Evolutionary conservation across 78 protist genomes (phyloP).

Genomic region (Dictyostelium citrinum): DNA sequence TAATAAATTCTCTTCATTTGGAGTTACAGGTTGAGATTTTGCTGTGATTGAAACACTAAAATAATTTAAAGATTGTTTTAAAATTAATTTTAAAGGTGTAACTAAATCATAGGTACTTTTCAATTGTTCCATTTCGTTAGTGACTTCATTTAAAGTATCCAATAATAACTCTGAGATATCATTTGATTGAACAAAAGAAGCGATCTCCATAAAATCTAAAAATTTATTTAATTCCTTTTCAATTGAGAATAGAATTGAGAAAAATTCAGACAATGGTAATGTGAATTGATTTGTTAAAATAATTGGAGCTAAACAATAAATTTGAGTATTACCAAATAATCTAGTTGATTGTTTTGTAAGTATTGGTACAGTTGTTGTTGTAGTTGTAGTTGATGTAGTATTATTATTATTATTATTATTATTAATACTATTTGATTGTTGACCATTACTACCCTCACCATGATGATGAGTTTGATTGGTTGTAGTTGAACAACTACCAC

Average conservation of each 20-base stretch:
- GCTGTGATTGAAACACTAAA: slow-evolving; percentile 18
- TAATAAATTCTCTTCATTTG: neutral
- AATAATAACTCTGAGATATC: slow-evolving; percentile 36
- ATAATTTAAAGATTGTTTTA: slow-evolving; percentile 16
- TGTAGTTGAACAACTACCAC: neutral
- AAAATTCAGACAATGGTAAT: slow-evolving; percentile 46
- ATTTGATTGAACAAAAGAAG: slow-evolving; percentile 61
- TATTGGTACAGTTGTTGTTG: neutral
- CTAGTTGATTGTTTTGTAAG: slow-evolving; percentile 9
- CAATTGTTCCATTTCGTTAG: neutral
- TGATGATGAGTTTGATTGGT: neutral
- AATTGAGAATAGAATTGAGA: slow-evolving; percentile 6
- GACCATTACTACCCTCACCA: neutral
- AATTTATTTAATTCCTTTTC: slow-evolving; percentile 69
- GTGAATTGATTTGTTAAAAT: slow-evolving; percentile 9
- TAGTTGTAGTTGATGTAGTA: neutral
- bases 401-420: too few relatives aligned
- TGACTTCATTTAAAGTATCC: slow-evolving; percentile 17
- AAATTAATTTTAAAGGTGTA: neutral
- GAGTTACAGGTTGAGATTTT: slow-evolving; percentile 17
- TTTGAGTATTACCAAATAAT: slow-evolving; percentile 40
- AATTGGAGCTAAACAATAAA: slow-evolving; percentile 41
- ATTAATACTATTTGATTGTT: neutral
- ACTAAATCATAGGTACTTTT: neutral
- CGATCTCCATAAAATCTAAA: slow-evolving; percentile 67